Conservation (phyloP, 371 early-diverging fungal species). For the Circinella minor region DNA sequence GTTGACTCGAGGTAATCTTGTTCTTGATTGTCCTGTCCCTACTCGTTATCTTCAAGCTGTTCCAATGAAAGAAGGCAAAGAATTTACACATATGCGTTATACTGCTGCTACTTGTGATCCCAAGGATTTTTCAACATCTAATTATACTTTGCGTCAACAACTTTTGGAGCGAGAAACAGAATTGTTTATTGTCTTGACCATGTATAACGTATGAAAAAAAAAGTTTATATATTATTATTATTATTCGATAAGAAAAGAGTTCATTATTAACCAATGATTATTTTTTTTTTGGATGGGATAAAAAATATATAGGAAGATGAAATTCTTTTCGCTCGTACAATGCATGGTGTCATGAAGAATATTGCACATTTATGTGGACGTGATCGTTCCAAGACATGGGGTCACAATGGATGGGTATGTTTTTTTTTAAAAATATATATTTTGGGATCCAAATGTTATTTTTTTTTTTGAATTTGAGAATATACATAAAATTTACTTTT, state of each 20-base stretch:
- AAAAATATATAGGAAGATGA: constrained; percentile 76
- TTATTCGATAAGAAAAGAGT: no score
- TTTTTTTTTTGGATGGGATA: background rate
- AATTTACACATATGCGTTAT: constrained; percentile 83
- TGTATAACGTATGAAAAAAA: constrained; percentile 73
- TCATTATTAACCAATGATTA: background rate
- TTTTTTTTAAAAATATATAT: background rate
- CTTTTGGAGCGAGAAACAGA: constrained; percentile 80
- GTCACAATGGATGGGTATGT: constrained; percentile 74
- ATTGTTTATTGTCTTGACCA: constrained; percentile 86
- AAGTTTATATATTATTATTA: no score
- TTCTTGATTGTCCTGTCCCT: constrained; percentile 82
- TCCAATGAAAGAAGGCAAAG: constrained; percentile 63
- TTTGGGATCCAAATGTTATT: no score
- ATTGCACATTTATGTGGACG: constrained; percentile 87
- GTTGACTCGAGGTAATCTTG: constrained; percentile 76
- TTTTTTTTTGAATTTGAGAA: no score
- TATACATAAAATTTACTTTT: no score
- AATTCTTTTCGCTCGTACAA: constrained; percentile 87
- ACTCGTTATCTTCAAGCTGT: constrained; percentile 61
- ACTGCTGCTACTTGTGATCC: constrained; percentile 87
- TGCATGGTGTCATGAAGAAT: constrained; percentile 90
- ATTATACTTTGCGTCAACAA: constrained; percentile 85
- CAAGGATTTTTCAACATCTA: constrained; percentile 72
- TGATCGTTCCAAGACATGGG: constrained; percentile 83